Conservation (phyloP, 148 eudicot genomes). For the Rhododendron ovatum region DNA sequence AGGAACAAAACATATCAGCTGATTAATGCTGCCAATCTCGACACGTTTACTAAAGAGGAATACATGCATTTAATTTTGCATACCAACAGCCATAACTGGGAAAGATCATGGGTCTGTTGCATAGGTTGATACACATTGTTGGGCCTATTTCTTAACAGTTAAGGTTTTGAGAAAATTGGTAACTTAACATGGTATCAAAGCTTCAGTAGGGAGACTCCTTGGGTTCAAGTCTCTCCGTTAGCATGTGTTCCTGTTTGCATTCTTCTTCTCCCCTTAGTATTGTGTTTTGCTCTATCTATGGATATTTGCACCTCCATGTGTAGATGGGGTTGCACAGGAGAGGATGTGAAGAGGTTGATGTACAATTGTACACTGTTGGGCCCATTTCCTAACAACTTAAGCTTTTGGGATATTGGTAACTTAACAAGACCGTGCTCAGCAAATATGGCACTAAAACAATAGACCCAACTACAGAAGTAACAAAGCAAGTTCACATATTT, state of each 20-base stretch:
- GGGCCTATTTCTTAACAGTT: too few relatives aligned
- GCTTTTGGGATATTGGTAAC: background rate
- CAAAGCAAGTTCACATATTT: background rate
- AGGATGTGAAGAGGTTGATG: background rate
- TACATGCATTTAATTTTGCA: background rate
- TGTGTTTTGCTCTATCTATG: too few relatives aligned
- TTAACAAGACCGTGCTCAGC: background rate
- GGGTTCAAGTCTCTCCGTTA: too few relatives aligned
- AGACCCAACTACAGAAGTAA: background rate
- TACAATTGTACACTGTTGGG: too few relatives aligned
- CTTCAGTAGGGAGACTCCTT: too few relatives aligned
- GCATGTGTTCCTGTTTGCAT: too few relatives aligned
- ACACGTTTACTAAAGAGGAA: background rate
- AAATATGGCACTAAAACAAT: background rate
- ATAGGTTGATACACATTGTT: too few relatives aligned
- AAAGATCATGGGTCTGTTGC: background rate
- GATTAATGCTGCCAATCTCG: background rate
- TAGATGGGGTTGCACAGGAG: background rate
- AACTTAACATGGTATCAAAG: background rate
- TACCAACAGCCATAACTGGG: background rate
- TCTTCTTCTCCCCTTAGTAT: too few relatives aligned
- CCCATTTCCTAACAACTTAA: too few relatives aligned
- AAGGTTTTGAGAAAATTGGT: background rate
- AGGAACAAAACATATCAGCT: background rate
- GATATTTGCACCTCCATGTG: background rate